phyloP scores from a whole-genome alignment of 2,329 filamentous ascomycete genomes.

The Fusarium algeriense region DNA sequence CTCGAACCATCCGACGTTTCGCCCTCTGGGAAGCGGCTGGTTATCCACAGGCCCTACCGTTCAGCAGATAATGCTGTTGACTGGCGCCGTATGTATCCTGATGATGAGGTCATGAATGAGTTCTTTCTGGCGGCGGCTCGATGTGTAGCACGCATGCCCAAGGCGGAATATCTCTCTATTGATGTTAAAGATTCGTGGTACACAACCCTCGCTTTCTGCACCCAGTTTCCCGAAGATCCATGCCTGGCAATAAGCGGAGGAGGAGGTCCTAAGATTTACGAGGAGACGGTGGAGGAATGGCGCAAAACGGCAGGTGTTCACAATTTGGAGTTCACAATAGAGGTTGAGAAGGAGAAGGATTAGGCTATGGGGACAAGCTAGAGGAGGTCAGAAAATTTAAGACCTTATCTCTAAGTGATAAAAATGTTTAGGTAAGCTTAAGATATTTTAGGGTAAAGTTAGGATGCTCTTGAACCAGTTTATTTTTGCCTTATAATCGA shows the following conservation, averaged over 20 bases:
- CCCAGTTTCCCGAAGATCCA: not conserved
- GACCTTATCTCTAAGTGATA: too few species aligned
- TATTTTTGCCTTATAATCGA: too few species aligned
- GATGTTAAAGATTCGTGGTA: not conserved
- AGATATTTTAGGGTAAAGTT: too few species aligned
- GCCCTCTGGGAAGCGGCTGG: not conserved
- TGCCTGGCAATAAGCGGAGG: not conserved
- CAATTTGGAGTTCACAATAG: not conserved
- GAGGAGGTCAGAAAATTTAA: too few species aligned
- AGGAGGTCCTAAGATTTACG: not conserved
- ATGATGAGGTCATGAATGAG: not conserved
- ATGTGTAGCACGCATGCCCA: conserved; percentile 8
- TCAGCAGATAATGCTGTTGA: not conserved
- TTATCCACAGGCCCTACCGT: accelerated
- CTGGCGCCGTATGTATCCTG: not conserved
- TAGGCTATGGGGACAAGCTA: not conserved
- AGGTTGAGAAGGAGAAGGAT: not conserved
- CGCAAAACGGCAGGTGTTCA: not conserved
- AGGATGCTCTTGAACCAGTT: too few species aligned
- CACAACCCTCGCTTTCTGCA: not conserved
- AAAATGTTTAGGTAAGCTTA: too few species aligned
- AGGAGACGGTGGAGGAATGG: not conserved
- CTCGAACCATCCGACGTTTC: not conserved
- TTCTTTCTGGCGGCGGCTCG: not conserved
- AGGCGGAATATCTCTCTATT: not conserved